Conservation (phyloP, 208 protist genomes). For the Trypanosoma scelopori region DNA sequence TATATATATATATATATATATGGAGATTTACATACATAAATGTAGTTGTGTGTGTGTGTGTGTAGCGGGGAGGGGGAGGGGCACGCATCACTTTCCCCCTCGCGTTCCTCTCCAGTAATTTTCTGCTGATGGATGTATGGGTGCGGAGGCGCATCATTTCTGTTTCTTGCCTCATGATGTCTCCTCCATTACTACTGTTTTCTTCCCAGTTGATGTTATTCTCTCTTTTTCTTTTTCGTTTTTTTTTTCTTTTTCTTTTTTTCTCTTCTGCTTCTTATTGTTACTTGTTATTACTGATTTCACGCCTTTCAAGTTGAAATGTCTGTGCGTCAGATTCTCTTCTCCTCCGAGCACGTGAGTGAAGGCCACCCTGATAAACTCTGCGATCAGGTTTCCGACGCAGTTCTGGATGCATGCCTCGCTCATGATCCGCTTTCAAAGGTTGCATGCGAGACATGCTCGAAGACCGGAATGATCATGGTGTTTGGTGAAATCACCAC, state of each 20-base stretch:
- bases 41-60: no score
- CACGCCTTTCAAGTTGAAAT: constrained; percentile 18
- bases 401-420: constrained; percentile 99
- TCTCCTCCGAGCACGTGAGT: constrained; percentile 99
- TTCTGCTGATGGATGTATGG: constrained; percentile 1
- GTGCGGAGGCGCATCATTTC: no score
- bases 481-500: constrained; percentile 99
- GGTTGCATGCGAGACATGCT: constrained; percentile 98
- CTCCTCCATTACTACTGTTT: neutral
- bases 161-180: no score
- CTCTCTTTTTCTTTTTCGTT: constrained; percentile 2
- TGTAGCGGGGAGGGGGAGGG: no score
- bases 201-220: constrained; percentile 3
- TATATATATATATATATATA: no score
- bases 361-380: constrained; percentile 99
- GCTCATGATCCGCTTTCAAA: constrained; percentile 96
- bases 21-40: no score
- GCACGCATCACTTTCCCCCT: neutral
- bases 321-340: constrained; percentile 94
- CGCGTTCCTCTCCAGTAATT: neutral
- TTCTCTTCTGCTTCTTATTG: constrained; percentile 9
- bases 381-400: constrained; percentile 99
- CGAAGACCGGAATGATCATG: constrained; percentile 99
- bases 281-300: no score
- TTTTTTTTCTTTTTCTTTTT: neutral